Evolutionary conservation across 2,329 filamentous ascomycete genomes (phyloP), one percentile per base, ranked within the genome.

Genomic region (Phoma sp.): DNA sequence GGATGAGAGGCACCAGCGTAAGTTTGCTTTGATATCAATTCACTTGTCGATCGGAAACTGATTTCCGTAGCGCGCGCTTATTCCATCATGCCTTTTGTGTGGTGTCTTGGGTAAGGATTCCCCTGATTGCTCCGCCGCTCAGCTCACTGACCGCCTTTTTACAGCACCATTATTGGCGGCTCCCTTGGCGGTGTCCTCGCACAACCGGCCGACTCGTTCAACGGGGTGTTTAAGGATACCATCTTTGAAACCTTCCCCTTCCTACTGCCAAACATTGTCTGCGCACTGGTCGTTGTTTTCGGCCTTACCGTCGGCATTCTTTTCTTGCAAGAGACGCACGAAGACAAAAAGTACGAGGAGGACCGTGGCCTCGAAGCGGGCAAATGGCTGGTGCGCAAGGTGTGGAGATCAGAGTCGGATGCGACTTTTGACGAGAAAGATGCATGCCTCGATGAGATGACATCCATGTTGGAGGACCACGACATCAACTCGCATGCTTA

Each of bases 71-170:
- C 93, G 64, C 91, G 91, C 66, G 95, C 93, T 42, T 99, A 96
- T 77, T 92, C 93, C 11, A 93, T 98, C 64, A 97, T 99, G 92
- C 95, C 95, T 6, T 92, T 96, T 73, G 91, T 98, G 21, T 99
- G 95, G 95, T 97, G 93, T 72, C 83, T 99, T 69, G 95, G 95
- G 82, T 91, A 80, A 77, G 73, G 66, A 37, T 59, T 59, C 53
- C 56, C 50, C 56, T 57, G 30, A 39, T 30, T 30, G 53, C 39
- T 12, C 49, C 32, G 32, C 45, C 30, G 53, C 48, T 40, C 45
- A 60, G 57, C 40, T 48, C 29, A 52, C 63, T 72, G 66, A 65
- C 52, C 57, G 64, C 66, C 61, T 59, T 64, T 67, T 65, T 60
- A 62, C 67, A 91, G 89, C 66, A 96, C 93, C 23, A 96, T 98